Evolutionary conservation across 2,329 filamentous ascomycete genomes (phyloP), one percentile per base, ranked within the genome.

Genomic region (Fusarium anthophilum): DNA sequence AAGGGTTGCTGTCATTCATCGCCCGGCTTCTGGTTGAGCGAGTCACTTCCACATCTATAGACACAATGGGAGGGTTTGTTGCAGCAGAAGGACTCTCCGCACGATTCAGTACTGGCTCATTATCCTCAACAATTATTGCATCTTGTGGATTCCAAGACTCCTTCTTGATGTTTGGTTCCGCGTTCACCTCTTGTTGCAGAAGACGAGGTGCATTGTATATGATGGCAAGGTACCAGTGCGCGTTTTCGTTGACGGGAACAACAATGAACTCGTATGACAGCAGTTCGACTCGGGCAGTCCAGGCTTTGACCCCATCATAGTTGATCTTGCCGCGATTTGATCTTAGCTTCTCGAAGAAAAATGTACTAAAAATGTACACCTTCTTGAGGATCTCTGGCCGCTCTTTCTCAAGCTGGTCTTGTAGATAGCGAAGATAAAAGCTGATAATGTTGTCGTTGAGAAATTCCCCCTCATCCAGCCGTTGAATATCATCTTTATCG

Each of bases 161-260:
- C 30, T 72, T 59, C 12, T 69, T 66, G 22, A 58, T 37, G n/a
- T 64, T 51, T 18, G 53, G 14, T 24, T 50, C 59, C 43, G 38
- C 37, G 24, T 60, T 66, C 15, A 39, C 41, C 43, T 66, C 47
- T 28, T 64, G 47, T 28, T 71, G 80, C 13, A 90, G 79, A 28
- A 96, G 86, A 58, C 88, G 91, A 8, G 90, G 89, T 6, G 96
- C 88, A 78, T 99, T 98, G 87, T 94, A 98, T 59, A 99, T 96
- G 63, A 99, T 96, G 20, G 94, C 95, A 74, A 98, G 86, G 82
- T 96, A 98, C 96, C 97, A 99, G 82, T 99, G 96, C 3, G 87
- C 84, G 75, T 90, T 86, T 79, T 98, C 93, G 77, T 98, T 97
- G 80, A 99, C 94, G 0, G 96, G 96, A 12, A 99, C 93, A 17